Evolutionary conservation across 1,139 yeast species (phyloP).

Genomic region (Suhomyces taliae): DNA sequence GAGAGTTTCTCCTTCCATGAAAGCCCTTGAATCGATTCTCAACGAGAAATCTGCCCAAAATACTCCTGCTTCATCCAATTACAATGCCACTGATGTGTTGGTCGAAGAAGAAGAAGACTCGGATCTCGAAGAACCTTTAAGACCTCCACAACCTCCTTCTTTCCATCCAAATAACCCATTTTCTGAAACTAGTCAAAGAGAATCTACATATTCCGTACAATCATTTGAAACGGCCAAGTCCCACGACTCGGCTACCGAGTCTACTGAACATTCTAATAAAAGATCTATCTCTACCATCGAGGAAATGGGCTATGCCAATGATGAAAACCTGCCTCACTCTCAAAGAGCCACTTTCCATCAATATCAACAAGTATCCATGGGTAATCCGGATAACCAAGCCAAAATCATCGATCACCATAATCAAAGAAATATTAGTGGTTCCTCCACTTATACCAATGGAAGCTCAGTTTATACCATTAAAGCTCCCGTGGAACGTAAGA

Average conservation of each 20-base stretch:
- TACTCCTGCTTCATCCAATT: slow-evolving; percentile 6
- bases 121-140: background rate
- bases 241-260: slow-evolving; percentile 7
- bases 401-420: slow-evolving; percentile 8
- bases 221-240: slow-evolving; percentile 33
- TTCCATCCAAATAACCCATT: slow-evolving; percentile 8
- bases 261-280: slow-evolving; percentile 5
- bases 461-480: slow-evolving; percentile 2
- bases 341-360: slow-evolving; percentile 27
- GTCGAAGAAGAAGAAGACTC: background rate
- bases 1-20: slow-evolving; percentile 55
- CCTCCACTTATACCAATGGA: slow-evolving; percentile 3
- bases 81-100: slow-evolving; percentile 2
- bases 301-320: slow-evolving; percentile 20
- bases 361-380: slow-evolving; percentile 7
- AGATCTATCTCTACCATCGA: slow-evolving; percentile 20
- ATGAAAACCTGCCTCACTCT: slow-evolving; percentile 26
- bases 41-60: slow-evolving; percentile 24
- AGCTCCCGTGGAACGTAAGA: slow-evolving; percentile 1
- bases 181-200: slow-evolving; percentile 10
- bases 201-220: slow-evolving; percentile 25
- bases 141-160: background rate
- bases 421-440: slow-evolving; percentile 10
- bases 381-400: slow-evolving; percentile 1
- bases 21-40: slow-evolving; percentile 50